Percentiles rank a stretch among this genome's conserved stretches.
phyloP scores from a whole-genome alignment of 2,329 filamentous ascomycete species.

The Fusarium anguioides region DNA sequence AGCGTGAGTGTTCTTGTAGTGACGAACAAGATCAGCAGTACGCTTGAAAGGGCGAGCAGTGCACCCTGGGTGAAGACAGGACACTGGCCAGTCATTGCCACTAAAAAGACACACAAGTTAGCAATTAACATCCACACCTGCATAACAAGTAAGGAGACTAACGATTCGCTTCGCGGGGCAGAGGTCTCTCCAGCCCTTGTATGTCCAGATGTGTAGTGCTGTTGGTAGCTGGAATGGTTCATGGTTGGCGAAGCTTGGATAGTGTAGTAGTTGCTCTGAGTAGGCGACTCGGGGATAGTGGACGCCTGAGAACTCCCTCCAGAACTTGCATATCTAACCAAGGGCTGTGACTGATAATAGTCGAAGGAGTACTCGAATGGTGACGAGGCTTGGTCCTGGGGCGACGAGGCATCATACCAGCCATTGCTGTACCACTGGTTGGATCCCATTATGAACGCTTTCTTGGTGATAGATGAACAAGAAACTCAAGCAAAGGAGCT shows the following conservation, averaged over 20 bases:
- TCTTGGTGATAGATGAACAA: background rate
- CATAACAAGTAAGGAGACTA: conserved; percentile 1
- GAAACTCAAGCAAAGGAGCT: background rate
- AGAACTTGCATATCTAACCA: conserved; percentile 47
- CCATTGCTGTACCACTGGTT: conserved; percentile 24
- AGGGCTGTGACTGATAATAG: conserved; percentile 42
- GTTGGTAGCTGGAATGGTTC: conserved; percentile 19
- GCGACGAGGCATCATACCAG: conserved; percentile 31
- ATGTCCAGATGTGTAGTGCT: conserved; percentile 17
- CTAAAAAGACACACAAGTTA: conserved; percentile 20
- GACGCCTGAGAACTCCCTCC: conserved; percentile 45
- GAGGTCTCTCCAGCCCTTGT: conserved; percentile 1
- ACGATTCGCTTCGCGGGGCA: conserved; percentile 29
- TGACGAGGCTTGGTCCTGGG: conserved; percentile 36
- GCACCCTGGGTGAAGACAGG: conserved; percentile 57
- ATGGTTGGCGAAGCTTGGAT: conserved; percentile 26
- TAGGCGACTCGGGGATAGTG: conserved; percentile 45
- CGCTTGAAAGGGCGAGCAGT: conserved; percentile 60
- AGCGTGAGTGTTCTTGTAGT: conserved; percentile 62
- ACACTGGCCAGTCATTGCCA: conserved; percentile 50
- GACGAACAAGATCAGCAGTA: conserved; percentile 65
- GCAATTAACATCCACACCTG: background rate
- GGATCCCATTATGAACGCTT: conserved; percentile 25
- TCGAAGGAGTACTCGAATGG: conserved; percentile 31
- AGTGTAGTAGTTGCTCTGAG: conserved; percentile 30